phyloP scores from a whole-genome alignment of 768 basidiomycete genomes.

The Collybiopsis luxurians region DNA sequence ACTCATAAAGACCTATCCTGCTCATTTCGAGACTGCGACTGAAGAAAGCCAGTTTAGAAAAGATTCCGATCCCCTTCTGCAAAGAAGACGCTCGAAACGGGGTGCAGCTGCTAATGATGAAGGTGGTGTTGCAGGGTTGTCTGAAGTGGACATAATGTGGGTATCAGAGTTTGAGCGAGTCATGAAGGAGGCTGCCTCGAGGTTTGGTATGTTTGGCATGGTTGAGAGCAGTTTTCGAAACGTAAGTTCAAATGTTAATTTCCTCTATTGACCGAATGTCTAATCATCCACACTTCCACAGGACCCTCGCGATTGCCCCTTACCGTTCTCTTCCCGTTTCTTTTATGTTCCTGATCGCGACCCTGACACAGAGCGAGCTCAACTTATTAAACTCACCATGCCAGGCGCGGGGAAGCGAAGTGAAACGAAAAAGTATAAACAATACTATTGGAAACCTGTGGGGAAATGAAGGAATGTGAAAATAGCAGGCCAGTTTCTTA shows the following conservation, averaged over 20 bases:
- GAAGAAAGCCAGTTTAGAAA: not conserved
- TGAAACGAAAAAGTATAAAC: slow-evolving; percentile 82
- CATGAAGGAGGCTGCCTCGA: slow-evolving; percentile 40
- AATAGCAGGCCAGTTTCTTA: too few species aligned
- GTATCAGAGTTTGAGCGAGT: slow-evolving; percentile 38
- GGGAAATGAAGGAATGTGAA: slow-evolving; percentile 43
- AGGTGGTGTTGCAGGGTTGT: slow-evolving; percentile 3
- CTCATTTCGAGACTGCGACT: slow-evolving; percentile 40
- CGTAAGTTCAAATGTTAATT: slow-evolving; percentile 41
- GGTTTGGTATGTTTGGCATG: slow-evolving; percentile 67
- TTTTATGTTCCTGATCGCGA: slow-evolving; percentile 77
- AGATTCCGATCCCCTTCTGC: not conserved
- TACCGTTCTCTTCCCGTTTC: slow-evolving; percentile 62
- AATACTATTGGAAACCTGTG: slow-evolving; percentile 79
- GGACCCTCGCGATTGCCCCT: slow-evolving; percentile 39
- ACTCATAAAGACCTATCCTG: slow-evolving; percentile 34
- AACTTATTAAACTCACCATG: slow-evolving; percentile 68
- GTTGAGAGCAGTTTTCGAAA: slow-evolving; percentile 60
- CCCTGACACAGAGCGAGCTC: slow-evolving; percentile 67
- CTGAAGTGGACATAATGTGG: slow-evolving; percentile 4
- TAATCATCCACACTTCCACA: slow-evolving; percentile 30
- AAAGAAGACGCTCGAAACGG: not conserved
- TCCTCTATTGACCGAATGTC: not conserved
- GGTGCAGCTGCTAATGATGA: not conserved
- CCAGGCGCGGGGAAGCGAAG: slow-evolving; percentile 69